These are phyloP conservation scores for Asterophora lycoperdoides DNA, from an alignment of 768 basidiomycete species.

Conservation along the genomic window DNA sequence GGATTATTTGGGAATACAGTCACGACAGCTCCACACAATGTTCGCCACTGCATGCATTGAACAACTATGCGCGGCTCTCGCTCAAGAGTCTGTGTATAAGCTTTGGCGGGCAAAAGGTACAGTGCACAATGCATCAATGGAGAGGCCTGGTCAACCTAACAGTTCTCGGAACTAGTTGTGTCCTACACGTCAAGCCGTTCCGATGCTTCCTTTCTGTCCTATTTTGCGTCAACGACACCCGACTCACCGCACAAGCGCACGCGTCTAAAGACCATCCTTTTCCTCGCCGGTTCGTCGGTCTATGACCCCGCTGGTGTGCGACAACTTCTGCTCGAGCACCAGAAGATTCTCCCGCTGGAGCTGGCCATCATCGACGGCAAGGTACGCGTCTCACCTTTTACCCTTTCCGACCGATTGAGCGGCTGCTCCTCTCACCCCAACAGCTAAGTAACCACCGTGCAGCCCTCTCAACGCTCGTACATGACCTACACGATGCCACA, in stretches of 20 bases:
- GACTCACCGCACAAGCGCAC: constrained; percentile 68
- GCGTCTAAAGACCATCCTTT: constrained; percentile 72
- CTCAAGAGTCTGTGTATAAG: constrained; percentile 49
- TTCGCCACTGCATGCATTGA: constrained; percentile 56
- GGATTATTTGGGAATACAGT: constrained; percentile 31
- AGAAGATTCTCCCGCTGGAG: constrained; percentile 64
- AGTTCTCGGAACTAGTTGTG: constrained; percentile 32
- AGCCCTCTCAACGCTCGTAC: constrained; percentile 65
- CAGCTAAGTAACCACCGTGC: constrained; percentile 54
- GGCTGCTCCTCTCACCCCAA: background rate
- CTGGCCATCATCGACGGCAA: constrained; percentile 75
- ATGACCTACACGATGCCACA: constrained; percentile 63
- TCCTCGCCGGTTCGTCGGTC: constrained; percentile 70
- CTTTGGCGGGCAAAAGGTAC: constrained; percentile 70
- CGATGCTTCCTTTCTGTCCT: constrained; percentile 55
- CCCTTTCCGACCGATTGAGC: background rate
- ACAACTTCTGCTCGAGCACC: constrained; percentile 39
- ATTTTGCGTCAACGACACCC: constrained; percentile 81
- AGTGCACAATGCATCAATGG: background rate
- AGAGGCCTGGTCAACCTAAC: constrained; percentile 1
- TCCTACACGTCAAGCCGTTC: constrained; percentile 30
- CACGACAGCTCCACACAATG: constrained; percentile 59
- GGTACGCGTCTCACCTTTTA: constrained; percentile 34
- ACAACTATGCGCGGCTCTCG: constrained; percentile 45
- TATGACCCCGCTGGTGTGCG: constrained; percentile 55